These are phyloP conservation scores for Ilyonectria robusta DNA, from an alignment of 2,329 filamentous ascomycete genomes.

Conservation along the genomic window DNA sequence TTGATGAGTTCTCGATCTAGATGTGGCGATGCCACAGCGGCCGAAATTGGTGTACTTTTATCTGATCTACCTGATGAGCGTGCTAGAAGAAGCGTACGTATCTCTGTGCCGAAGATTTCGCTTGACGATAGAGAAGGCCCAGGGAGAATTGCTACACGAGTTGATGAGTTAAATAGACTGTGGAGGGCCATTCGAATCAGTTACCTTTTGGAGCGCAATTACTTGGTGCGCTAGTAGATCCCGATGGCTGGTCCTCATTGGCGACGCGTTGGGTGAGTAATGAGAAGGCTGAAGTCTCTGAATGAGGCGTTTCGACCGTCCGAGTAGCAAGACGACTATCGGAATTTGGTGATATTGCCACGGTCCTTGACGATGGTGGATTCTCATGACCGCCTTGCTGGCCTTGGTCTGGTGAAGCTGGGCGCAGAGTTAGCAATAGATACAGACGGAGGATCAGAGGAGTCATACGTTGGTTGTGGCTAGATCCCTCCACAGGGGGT, in stretches of 20 bases:
- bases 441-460: neutral
- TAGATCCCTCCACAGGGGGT: neutral
- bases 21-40: conserved; percentile 12
- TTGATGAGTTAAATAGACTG: neutral
- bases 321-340: neutral
- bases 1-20: conserved; percentile 25
- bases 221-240: neutral
- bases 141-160: conserved; percentile 14
- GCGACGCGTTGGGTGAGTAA: conserved; percentile 19
- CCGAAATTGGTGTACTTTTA: conserved; percentile 19
- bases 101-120: conserved; percentile 34
- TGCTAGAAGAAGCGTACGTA: conserved; percentile 24
- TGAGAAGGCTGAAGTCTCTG: conserved; percentile 28
- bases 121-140: conserved; percentile 32
- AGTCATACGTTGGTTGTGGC: neutral
- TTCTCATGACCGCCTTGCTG: neutral
- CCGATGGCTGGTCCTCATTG: neutral
- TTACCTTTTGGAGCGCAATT: conserved; percentile 15
- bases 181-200: neutral
- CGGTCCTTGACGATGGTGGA: neutral
- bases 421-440: neutral
- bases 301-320: conserved; percentile 18
- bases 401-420: conserved; percentile 4
- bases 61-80: conserved; percentile 21
- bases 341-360: neutral